Evolutionary conservation across 306 rosid genomes (phyloP), one percentile per base, ranked within the genome.

Genomic region (Sophora flavescens): DNA sequence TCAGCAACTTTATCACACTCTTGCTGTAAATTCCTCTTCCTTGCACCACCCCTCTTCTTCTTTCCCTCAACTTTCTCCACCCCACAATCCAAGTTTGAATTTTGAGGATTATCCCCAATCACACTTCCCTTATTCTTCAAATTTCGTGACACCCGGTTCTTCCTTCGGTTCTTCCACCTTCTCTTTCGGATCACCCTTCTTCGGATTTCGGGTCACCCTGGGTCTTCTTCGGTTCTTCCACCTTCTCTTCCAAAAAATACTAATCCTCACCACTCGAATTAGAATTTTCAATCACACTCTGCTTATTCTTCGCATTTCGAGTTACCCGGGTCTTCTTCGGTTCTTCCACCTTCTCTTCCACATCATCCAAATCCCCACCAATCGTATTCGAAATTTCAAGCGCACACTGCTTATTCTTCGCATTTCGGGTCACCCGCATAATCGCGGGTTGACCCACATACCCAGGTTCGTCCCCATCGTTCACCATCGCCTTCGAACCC

Each of bases 31-130:
- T 82, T 78, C 79, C 61, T 85, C 54, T 83, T 75, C 69, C 76
- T 77, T 1, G 60, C 28, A 35, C 77, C 81, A 0, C 14, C 87
- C 51, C 81, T 68, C 2, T 57, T 81, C 78, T 15, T 78, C 78
- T 60, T 82, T 4, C 42, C 73, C 81, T 65, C 91, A 18, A 77
- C 60, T 68, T 84, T 82, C 77, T 63, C 63, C 75, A 74, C 73
- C n/a, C 45, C 79, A 75, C 42, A 45, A 4, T 72, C 82, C 59
- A 78, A 56, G 13, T 39, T 26, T 14, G 79, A 81, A 70, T 76
- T 44, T 60, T 80, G 86, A 2, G 63, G 50, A 51, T 74, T 81
- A 4, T 53, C 75, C 70, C 39, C 74, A 4, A 50, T 6, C 54
- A 4, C 54, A 50, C 15, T 50, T 50, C 16, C 17, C 16, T 50